Evolutionary conservation across 2,329 filamentous ascomycete species (phyloP).

Genomic region (Aspergillus sp.): DNA sequence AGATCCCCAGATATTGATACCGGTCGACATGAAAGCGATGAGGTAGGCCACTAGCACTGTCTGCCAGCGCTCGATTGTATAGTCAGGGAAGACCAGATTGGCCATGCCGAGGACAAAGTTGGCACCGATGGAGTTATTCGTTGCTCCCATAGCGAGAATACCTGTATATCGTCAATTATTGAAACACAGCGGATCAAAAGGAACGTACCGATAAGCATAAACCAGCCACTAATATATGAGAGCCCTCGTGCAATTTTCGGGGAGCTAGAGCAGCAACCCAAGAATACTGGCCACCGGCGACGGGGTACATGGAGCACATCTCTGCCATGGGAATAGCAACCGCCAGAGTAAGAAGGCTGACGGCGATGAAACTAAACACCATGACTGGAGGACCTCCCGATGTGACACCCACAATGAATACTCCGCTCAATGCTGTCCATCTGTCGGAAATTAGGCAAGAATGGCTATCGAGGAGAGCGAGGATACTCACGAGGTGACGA

Average conservation of each 20-base stretch:
- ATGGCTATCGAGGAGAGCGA: background rate
- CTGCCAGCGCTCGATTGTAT: conserved; percentile 53
- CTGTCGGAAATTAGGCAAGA: conserved; percentile 16
- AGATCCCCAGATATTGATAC: conserved; percentile 48
- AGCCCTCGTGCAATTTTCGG: conserved; percentile 39
- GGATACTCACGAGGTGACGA: conserved; percentile 48
- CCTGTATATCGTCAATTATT: conserved; percentile 28
- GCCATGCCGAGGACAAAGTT: conserved; percentile 54
- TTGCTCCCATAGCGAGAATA: conserved; percentile 50
- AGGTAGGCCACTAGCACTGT: conserved; percentile 50
- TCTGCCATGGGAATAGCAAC: conserved; percentile 58
- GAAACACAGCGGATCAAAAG: background rate
- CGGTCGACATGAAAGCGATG: conserved; percentile 41
- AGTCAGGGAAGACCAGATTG: conserved; percentile 48
- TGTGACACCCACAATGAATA: conserved; percentile 52
- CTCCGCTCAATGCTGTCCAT: conserved; percentile 54
- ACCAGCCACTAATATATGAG: conserved; percentile 46
- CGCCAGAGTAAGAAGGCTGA: conserved; percentile 47
- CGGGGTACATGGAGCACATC: conserved; percentile 53
- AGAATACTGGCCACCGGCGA: conserved; percentile 54
- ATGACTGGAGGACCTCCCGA: conserved; percentile 56
- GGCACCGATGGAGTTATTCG: conserved; percentile 50
- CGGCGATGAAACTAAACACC: conserved; percentile 54
- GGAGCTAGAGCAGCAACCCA: conserved; percentile 56
- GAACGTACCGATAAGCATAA: conserved; percentile 42